Percentiles rank a stretch among this genome's conserved stretches.
Evolutionary conservation across 345 rosid species (phyloP).

Genomic region (Populus nigra): DNA sequence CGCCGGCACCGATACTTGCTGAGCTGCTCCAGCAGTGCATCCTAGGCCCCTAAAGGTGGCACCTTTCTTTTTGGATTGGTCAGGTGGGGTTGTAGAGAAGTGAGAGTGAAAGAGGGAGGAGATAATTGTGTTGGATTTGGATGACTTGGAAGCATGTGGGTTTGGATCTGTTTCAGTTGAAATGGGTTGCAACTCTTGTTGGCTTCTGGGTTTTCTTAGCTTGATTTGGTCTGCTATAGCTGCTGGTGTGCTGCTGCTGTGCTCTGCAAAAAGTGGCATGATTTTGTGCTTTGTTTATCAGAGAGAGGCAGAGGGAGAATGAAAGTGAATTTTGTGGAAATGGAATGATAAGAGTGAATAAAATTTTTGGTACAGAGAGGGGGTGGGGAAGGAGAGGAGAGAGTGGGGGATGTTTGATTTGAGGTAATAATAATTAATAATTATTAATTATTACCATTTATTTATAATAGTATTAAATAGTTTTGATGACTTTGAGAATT

Average conservation of each 20-base stretch:
- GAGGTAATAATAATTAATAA: not conserved
- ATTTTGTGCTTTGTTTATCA: not conserved
- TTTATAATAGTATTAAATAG: not conserved
- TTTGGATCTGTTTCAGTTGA: conserved; percentile 38
- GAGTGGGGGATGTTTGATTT: not conserved
- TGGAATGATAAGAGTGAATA: not conserved
- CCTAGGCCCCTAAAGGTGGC: conserved; percentile 63
- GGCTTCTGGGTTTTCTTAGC: conserved; percentile 54
- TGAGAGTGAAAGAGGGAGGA: conserved; percentile 50
- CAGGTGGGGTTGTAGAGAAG: conserved; percentile 18
- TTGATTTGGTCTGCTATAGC: conserved; percentile 46
- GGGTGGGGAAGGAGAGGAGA: conserved; percentile 10
- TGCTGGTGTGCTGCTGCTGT: conserved; percentile 26
- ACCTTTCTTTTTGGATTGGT: conserved; percentile 44
- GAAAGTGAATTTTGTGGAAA: not conserved
- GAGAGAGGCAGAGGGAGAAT: not conserved
- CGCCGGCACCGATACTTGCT: conserved; percentile 80
- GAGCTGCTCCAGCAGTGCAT: conserved; percentile 68
- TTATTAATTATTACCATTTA: not conserved
- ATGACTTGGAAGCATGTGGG: conserved; percentile 35
- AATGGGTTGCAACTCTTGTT: conserved; percentile 10
- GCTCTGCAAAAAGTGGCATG: conserved; percentile 54
- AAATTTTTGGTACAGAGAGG: not conserved
- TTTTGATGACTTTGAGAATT: not conserved
- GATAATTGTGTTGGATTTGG: conserved; percentile 37